A percentile compares a stretch with the other conserved stretches of the same genome.
Evolutionary conservation across 768 basidiomycete genomes (phyloP).

Genomic region (Boletus eberwhitei): DNA sequence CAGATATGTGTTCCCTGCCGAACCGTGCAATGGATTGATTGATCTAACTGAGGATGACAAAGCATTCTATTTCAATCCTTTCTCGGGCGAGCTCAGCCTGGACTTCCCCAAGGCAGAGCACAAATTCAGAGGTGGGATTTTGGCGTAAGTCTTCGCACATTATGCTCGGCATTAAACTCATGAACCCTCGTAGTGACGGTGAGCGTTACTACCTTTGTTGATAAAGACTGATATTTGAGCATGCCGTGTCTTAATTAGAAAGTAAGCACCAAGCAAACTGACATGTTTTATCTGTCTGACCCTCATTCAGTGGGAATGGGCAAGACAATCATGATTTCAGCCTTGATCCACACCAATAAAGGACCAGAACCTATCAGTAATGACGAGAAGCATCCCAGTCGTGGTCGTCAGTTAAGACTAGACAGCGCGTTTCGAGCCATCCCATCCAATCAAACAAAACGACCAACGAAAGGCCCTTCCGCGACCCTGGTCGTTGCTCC

Average conservation of each 20-base stretch:
- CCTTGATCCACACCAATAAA: slow-evolving; percentile 79
- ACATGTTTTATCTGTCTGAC: slow-evolving; percentile 1
- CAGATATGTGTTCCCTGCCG: slow-evolving; percentile 73
- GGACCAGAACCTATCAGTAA: slow-evolving; percentile 40
- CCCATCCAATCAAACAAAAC: slow-evolving; percentile 29
- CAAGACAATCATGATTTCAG: slow-evolving; percentile 91
- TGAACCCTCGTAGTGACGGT: slow-evolving; percentile 33
- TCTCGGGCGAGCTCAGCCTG: slow-evolving; percentile 85
- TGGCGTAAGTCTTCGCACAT: slow-evolving; percentile 59
- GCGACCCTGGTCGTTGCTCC: slow-evolving; percentile 92
- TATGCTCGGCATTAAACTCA: slow-evolving; percentile 7
- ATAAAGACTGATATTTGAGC: slow-evolving; percentile 5
- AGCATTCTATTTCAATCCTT: slow-evolving; percentile 86
- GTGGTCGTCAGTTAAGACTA: slow-evolving; percentile 56
- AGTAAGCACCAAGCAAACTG: slow-evolving; percentile 37
- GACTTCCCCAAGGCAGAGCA: slow-evolving; percentile 79
- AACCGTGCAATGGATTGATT: slow-evolving; percentile 56
- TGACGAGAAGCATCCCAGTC: slow-evolving; percentile 31
- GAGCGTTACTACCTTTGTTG: slow-evolving; percentile 2
- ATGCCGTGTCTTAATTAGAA: slow-evolving; percentile 35
- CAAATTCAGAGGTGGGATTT: slow-evolving; percentile 80
- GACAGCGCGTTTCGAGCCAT: slow-evolving; percentile 59
- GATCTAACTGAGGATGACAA: slow-evolving; percentile 80
- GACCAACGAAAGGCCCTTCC: slow-evolving; percentile 34
- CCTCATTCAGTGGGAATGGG: slow-evolving; percentile 81